Evolutionary conservation across 2,329 filamentous ascomycete species (phyloP).

Genomic region (Dendryphion nanum): DNA sequence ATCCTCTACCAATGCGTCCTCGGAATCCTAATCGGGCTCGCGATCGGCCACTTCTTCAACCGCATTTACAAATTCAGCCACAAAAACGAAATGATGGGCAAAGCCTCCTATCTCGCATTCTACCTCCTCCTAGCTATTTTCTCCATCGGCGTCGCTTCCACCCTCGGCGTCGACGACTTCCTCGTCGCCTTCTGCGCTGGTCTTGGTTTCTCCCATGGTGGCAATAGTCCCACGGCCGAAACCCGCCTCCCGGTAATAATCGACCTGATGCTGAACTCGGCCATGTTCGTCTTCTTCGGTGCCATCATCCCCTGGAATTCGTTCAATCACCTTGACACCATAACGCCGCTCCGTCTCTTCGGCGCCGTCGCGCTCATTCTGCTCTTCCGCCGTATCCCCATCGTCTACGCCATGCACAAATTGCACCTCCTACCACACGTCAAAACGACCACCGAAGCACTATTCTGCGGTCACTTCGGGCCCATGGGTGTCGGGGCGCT

Average conservation of each 20-base stretch:
- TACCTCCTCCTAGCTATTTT: constrained; percentile 57
- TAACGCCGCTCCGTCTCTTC: constrained; percentile 47
- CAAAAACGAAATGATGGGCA: constrained; percentile 46
- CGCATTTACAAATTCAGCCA: constrained; percentile 49
- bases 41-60: constrained; percentile 51
- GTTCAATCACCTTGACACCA: constrained; percentile 36
- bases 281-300: constrained; percentile 58
- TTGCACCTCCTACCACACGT: constrained; percentile 47
- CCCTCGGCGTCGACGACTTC: constrained; percentile 56
- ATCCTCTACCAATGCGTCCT: constrained; percentile 56
- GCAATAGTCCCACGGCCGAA: constrained; percentile 50
- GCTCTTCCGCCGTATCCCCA: constrained; percentile 52
- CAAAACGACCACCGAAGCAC: constrained; percentile 50
- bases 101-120: constrained; percentile 53
- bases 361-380: constrained; percentile 50
- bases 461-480: constrained; percentile 58
- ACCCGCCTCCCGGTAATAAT: constrained; percentile 51
- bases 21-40: constrained; percentile 48
- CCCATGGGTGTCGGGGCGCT: constrained; percentile 58
- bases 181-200: constrained; percentile 57
- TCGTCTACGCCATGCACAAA: constrained; percentile 49
- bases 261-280: constrained; percentile 56
- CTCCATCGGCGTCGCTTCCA: constrained; percentile 51
- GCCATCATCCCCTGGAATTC: constrained; percentile 53
- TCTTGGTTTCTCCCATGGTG: constrained; percentile 54